Percentiles rank a stretch among this genome's conserved stretches.
These are phyloP conservation scores for Xylaria sp. DNA, from an alignment of 2,329 filamentous ascomycete genomes.

Conservation along the genomic window DNA sequence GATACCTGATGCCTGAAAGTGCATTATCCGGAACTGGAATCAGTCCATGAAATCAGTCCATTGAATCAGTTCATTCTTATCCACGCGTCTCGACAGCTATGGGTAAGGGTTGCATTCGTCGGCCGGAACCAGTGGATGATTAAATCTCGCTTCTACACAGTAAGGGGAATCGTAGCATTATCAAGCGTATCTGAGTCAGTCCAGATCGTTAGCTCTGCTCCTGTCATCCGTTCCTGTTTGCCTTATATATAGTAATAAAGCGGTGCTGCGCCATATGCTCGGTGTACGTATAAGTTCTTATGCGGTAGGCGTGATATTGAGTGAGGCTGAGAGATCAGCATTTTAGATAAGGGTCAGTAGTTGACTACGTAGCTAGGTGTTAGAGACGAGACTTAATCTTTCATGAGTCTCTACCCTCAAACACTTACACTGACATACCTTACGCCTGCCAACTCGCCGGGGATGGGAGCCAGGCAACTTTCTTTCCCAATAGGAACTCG, in stretches of 20 bases:
- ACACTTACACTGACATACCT: not conserved
- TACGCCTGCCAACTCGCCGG: not conserved
- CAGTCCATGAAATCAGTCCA: conserved; percentile 4
- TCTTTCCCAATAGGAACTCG: not conserved
- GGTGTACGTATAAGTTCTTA: not conserved
- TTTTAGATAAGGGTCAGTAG: not conserved
- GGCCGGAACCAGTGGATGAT: not conserved
- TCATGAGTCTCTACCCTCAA: not conserved
- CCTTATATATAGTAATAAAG: not conserved
- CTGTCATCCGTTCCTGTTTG: not conserved
- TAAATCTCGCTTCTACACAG: not conserved
- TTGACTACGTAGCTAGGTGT: not conserved
- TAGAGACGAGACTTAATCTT: not conserved
- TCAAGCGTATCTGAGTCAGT: not conserved
- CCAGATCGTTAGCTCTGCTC: not conserved
- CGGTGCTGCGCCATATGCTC: not conserved
- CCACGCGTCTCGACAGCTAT: not conserved
- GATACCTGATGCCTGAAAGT: not conserved
- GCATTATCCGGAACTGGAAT: not conserved
- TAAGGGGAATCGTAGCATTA: not conserved
- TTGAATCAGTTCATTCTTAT: conserved; percentile 5
- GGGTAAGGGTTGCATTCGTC: not conserved
- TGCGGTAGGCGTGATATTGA: not conserved
- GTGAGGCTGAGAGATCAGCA: not conserved
- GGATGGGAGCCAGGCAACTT: not conserved